Evolutionary conservation across 352 stramenopile species (phyloP), one percentile per base, ranked within the genome.

Genomic region (Phytophthora litchii): DNA sequence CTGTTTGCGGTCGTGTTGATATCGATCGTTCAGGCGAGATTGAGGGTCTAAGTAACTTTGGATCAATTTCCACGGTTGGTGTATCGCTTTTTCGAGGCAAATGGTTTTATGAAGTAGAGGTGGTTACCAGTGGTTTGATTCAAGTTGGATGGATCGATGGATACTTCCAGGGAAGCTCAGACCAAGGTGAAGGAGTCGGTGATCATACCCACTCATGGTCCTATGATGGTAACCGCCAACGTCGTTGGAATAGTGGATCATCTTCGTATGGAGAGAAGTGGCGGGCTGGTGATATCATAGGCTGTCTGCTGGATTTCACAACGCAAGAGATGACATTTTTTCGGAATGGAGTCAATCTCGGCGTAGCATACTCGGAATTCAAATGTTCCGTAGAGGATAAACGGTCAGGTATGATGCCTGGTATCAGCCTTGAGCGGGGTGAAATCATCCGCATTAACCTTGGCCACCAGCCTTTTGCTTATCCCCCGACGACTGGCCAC

Each of bases 91-190:
- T 90, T 36, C 52, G 63, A 45, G 91, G 91, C 0, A 96, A 95
- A 50, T 98, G 92, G 92, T 98, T 97, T 64, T 98, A 98, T 51
- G 92, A 98, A 67, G 88, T 97, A 27, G 83, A 95, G 47, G 76
- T 98, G 1, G 78, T 96, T 19, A 95, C 86, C 7, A 93, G 84
- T 36, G 92, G 92, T 10, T 70, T 97, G 42, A 97, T 97, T 60
- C 92, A 98, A 67, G 88, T 98, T 20, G 92, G 92, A 7, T 98
- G 92, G 92, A 96, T 94, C 25, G 91, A 97, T 60, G 76, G 78
- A 14, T 90, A 94, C 49, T 98, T 96, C 54, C 80, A 96, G 59
- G 92, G 91, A 6, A 96, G 81, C 44, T 96, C 89, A 5, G 90
- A 97, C 46, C 87, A 96, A 70, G 93, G 90, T 10, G 84, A 97